Evolutionary conservation across 176 grass and related monocot genomes (phyloP).

Genomic region (Raddia distichophylla): DNA sequence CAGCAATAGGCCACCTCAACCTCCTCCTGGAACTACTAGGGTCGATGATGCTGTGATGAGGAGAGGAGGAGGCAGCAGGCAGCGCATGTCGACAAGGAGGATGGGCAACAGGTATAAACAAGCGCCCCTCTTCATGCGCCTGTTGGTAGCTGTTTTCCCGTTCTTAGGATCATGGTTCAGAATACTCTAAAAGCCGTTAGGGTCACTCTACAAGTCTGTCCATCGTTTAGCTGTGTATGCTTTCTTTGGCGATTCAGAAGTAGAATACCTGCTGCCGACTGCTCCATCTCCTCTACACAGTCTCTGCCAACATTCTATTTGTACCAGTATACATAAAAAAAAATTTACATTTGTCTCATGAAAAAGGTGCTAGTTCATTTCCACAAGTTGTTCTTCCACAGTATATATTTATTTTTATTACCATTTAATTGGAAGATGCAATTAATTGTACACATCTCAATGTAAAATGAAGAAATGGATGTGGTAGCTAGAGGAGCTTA

Average conservation of each 20-base stretch:
- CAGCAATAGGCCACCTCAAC: background rate
- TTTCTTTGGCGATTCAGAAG: background rate
- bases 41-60: background rate
- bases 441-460: too few relatives aligned
- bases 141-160: constrained; percentile 83
- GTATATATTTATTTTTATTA: background rate
- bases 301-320: background rate
- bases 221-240: background rate
- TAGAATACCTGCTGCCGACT: background rate
- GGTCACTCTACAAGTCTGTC: background rate
- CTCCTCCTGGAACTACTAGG: background rate
- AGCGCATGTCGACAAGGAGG: constrained; percentile 47
- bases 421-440: background rate
- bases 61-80: constrained; percentile 15
- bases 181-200: constrained; percentile 49
- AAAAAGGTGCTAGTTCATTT: background rate
- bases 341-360: background rate
- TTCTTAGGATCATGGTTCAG: constrained; percentile 91
- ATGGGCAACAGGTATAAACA: constrained; percentile 55
- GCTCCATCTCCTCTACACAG: background rate
- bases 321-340: background rate
- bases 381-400: too few relatives aligned
- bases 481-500: too few relatives aligned
- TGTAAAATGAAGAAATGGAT: too few relatives aligned
- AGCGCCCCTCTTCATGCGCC: constrained; percentile 63